Percentiles rank a stretch among this genome's conserved stretches.
These are phyloP conservation scores for Globisporangium parvum DNA, from an alignment of 352 stramenopile species.

Conservation along the genomic window DNA sequence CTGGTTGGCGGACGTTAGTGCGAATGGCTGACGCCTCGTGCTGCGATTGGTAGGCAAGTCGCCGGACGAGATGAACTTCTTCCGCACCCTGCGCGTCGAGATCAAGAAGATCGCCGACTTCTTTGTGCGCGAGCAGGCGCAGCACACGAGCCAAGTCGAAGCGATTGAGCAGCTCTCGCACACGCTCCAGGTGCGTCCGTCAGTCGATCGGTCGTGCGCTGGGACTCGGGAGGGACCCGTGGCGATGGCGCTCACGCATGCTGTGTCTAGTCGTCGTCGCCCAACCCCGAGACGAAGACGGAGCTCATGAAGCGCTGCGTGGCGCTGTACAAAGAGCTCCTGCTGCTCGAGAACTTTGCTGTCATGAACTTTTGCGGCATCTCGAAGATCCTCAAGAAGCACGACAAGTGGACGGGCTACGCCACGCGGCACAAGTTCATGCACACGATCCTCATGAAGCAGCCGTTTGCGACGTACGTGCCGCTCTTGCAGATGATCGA, in stretches of 20 bases:
- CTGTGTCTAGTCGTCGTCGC: constrained; percentile 38
- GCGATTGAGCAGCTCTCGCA: constrained; percentile 65
- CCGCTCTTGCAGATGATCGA: constrained; percentile 84
- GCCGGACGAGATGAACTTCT: constrained; percentile 86
- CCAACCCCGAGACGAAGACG: constrained; percentile 53
- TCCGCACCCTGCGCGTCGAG: constrained; percentile 74
- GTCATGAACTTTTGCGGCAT: constrained; percentile 90
- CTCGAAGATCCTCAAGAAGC: constrained; percentile 89
- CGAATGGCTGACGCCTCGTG: background rate
- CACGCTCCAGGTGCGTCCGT: constrained; percentile 56
- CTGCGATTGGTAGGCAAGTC: constrained; percentile 48
- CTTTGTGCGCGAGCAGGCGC: constrained; percentile 77
- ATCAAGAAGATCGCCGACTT: constrained; percentile 86
- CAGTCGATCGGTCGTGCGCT: no score
- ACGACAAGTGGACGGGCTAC: constrained; percentile 90
- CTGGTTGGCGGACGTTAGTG: no score
- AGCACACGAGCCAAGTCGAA: constrained; percentile 55
- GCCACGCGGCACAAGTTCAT: constrained; percentile 89
- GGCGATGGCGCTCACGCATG: no score
- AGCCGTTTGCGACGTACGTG: constrained; percentile 82
- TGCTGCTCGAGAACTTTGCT: constrained; percentile 85
- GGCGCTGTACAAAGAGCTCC: constrained; percentile 78
- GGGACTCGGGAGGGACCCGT: no score
- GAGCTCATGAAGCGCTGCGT: constrained; percentile 80
- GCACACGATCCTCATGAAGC: constrained; percentile 87